phyloP scores from a whole-genome alignment of 306 rosid genomes.

The Casuarina glauca region DNA sequence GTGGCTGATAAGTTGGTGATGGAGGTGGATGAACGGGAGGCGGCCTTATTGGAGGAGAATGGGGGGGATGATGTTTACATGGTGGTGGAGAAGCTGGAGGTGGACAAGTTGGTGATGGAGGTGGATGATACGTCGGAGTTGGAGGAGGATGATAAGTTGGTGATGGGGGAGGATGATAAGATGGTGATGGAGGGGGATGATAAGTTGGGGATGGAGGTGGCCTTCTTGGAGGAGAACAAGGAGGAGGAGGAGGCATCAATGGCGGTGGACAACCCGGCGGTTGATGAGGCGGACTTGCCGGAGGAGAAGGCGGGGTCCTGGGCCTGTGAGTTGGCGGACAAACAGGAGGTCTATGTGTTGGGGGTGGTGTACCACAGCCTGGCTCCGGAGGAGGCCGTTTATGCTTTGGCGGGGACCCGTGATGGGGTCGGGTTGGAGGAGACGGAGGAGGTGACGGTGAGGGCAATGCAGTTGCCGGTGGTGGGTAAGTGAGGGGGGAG shows the following conservation, averaged over 20 bases:
- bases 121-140: neutral
- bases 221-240: neutral
- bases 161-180: neutral
- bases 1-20: neutral
- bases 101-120: neutral
- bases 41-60: neutral
- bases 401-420: slow-evolving; percentile 26
- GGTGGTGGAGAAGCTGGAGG: neutral
- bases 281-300: neutral
- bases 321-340: neutral
- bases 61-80: neutral
- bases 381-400: neutral
- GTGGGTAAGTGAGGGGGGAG: neutral
- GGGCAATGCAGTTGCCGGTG: slow-evolving; percentile 29
- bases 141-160: neutral
- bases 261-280: neutral
- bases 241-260: too few relatives aligned
- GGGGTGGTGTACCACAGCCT: neutral
- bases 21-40: neutral
- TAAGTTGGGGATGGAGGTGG: neutral
- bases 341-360: neutral
- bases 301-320: neutral
- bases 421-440: slow-evolving; percentile 22
- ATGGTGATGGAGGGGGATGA: neutral
- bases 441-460: slow-evolving; percentile 14